Evolutionary conservation across 1,284 basidiomycete genomes (phyloP).

Genomic region (Ganoderma boninense): DNA sequence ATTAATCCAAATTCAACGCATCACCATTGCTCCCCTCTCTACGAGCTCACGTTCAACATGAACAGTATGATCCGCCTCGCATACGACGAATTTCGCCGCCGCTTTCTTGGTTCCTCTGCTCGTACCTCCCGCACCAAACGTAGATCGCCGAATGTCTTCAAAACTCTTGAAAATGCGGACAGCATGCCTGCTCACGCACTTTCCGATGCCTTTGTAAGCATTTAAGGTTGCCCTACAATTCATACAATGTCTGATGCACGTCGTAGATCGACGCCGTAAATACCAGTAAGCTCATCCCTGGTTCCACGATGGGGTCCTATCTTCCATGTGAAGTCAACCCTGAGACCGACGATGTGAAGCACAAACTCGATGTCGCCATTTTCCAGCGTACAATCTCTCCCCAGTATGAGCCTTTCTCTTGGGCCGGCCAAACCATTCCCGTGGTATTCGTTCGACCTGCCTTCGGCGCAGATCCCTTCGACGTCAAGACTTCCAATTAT

Average conservation of each 20-base stretch:
- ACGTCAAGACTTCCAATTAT: neutral
- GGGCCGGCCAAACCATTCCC: neutral
- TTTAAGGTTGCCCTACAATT: neutral
- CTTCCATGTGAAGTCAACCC: neutral
- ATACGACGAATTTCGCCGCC: neutral
- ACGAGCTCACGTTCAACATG: no score
- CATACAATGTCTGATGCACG: neutral
- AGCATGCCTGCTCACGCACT: neutral
- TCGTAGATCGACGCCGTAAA: neutral
- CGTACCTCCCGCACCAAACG: neutral
- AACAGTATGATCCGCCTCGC: neutral
- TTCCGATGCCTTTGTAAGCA: neutral
- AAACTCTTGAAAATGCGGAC: neutral
- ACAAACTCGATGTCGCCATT: constrained; percentile 1
- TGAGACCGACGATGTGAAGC: neutral
- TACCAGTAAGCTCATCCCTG: neutral
- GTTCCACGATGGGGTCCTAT: neutral
- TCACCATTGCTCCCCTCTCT: no score
- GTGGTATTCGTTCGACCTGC: neutral
- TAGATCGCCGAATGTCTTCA: neutral
- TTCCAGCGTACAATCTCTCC: neutral
- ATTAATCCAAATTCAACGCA: no score
- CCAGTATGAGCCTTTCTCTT: neutral
- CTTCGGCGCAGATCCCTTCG: neutral
- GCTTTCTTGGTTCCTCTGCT: neutral